phyloP scores from a whole-genome alignment of 208 protist genomes.

The Trypanosoma brucei region DNA sequence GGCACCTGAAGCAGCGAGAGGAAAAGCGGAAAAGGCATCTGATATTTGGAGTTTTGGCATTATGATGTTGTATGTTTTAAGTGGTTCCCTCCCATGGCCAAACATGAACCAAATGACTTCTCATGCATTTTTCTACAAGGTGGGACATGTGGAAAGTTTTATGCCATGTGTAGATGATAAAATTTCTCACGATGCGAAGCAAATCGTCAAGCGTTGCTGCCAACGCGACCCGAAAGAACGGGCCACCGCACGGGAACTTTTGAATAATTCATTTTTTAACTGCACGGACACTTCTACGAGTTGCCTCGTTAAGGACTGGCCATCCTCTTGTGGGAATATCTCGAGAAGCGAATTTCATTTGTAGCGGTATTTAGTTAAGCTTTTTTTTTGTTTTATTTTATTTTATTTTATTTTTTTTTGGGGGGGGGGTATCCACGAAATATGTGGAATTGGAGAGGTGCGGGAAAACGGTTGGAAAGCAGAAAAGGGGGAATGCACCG shows the following conservation, averaged over 20 bases:
- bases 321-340: neutral
- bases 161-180: slow-evolving; percentile 24
- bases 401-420: no score
- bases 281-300: neutral
- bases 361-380: no score
- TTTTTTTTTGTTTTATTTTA: no score
- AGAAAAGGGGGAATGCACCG: no score
- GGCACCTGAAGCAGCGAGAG: slow-evolving; percentile 61
- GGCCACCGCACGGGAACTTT: slow-evolving; percentile 42
- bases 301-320: neutral
- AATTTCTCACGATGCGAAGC: slow-evolving; percentile 29
- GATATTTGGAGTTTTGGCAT: slow-evolving; percentile 88
- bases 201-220: slow-evolving; percentile 47
- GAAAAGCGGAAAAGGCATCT: slow-evolving; percentile 39
- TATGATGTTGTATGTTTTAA: slow-evolving; percentile 68
- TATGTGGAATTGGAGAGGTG: no score
- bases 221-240: slow-evolving; percentile 29
- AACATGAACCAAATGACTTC: slow-evolving; percentile 19
- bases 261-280: slow-evolving; percentile 47
- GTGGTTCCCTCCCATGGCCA: slow-evolving; percentile 56
- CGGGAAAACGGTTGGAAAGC: no score
- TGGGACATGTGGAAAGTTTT: slow-evolving; percentile 33
- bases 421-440: no score
- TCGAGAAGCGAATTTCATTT: no score
- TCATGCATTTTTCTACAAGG: slow-evolving; percentile 37